phyloP scores from a whole-genome alignment of 768 basidiomycete genomes.

The Neoboletus magnificus region DNA sequence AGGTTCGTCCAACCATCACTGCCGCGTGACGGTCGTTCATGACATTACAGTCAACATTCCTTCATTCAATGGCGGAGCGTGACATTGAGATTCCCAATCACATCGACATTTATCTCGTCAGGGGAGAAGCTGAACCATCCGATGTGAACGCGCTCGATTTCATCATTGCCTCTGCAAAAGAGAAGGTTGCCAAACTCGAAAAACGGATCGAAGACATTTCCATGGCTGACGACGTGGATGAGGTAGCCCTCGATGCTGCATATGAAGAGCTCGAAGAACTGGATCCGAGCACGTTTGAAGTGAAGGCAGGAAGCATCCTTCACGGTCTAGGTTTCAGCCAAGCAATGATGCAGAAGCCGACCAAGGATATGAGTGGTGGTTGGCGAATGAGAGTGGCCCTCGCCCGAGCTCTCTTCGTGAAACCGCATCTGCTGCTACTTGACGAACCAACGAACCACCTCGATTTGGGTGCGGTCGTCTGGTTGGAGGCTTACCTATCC shows the following conservation, averaged over 20 bases:
- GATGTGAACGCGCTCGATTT: constrained; percentile 96
- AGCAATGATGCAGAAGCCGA: constrained; percentile 93
- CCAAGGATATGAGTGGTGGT: constrained; percentile 98
- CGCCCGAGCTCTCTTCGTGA: constrained; percentile 92
- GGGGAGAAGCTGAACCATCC: constrained; percentile 93
- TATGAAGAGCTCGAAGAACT: constrained; percentile 98
- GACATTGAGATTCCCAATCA: constrained; percentile 93
- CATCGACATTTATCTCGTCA: constrained; percentile 96
- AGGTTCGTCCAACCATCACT: constrained; percentile 50
- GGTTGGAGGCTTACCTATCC: constrained; percentile 96
- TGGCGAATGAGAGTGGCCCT: constrained; percentile 99
- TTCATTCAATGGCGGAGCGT: constrained; percentile 92
- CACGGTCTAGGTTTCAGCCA: constrained; percentile 92
- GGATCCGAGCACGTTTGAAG: constrained; percentile 93
- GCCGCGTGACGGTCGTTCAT: constrained; percentile 6
- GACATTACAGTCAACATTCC: constrained; percentile 77
- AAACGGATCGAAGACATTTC: constrained; percentile 92
- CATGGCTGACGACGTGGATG: constrained; percentile 85
- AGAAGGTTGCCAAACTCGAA: constrained; percentile 92
- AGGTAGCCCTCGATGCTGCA: constrained; percentile 77
- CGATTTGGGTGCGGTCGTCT: constrained; percentile 96
- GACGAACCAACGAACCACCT: constrained; percentile 93
- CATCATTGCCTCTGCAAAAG: constrained; percentile 88
- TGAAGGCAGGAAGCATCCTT: constrained; percentile 94
- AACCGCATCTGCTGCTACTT: constrained; percentile 91